phyloP scores from a whole-genome alignment of 164 flowering plant genomes.

The Vitis rupestris region DNA sequence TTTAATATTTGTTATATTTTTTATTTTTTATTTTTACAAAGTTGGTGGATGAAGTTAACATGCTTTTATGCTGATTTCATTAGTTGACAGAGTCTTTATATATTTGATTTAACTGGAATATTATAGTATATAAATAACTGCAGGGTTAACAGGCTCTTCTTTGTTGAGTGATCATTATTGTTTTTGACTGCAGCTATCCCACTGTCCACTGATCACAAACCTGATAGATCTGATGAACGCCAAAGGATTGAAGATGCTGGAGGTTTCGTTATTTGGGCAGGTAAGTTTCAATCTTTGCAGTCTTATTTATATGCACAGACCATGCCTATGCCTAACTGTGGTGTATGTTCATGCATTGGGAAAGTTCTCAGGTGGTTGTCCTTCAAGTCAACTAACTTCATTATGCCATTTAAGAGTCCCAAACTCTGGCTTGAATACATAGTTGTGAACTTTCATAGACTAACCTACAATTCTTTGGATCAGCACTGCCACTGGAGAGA shows the following conservation, averaged over 20 bases:
- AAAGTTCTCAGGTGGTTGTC: neutral
- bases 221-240: constrained; percentile 83
- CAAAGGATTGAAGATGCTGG: constrained; percentile 84
- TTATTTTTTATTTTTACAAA: no score
- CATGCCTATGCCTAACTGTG: constrained; percentile 1
- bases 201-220: constrained; percentile 78
- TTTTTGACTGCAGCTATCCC: constrained; percentile 55
- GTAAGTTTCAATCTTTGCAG: constrained; percentile 26
- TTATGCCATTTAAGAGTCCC: neutral
- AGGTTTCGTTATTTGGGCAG: constrained; percentile 81
- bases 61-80: no score
- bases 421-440: neutral
- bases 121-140: no score
- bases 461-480: no score
- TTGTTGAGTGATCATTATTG: constrained; percentile 1
- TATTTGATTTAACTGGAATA: no score
- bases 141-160: no score
- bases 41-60: no score
- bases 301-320: neutral
- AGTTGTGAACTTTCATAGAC: no score
- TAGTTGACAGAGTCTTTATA: no score
- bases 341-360: neutral
- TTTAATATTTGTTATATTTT: no score
- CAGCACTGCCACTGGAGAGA: no score
- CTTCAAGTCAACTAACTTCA: no score